Evolutionary conservation across 441 rosid genomes (phyloP).

Genomic region (Arabidopsis lyrata): DNA sequence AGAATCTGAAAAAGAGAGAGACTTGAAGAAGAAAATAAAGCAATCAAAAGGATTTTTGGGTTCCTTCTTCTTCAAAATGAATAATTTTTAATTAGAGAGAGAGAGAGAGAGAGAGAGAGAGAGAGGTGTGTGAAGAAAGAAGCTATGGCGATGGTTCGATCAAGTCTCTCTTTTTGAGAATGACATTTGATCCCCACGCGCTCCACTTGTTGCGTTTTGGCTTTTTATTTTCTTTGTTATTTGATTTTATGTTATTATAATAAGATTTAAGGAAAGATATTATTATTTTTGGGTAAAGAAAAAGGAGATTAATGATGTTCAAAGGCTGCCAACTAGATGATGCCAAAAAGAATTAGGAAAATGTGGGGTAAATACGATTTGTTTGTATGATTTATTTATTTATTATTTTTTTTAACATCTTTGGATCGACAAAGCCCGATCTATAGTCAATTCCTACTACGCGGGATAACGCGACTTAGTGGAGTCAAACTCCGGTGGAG

Average conservation of each 20-base stretch:
- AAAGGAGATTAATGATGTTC: background rate
- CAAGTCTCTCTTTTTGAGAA: slow-evolving; percentile 27
- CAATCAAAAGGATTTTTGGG: slow-evolving; percentile 6
- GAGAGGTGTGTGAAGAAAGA: slow-evolving; percentile 8
- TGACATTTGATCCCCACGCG: slow-evolving; percentile 43
- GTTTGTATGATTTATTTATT: background rate
- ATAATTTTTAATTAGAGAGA: slow-evolving; percentile 1
- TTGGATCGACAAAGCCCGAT: too few species aligned
- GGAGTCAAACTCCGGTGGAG: too few species aligned
- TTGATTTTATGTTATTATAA: background rate
- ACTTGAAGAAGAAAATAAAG: slow-evolving; percentile 30
- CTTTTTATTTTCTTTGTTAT: background rate
- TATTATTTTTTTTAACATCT: too few species aligned
- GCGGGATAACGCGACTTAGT: too few species aligned
- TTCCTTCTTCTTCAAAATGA: slow-evolving; percentile 2
- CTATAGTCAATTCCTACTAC: too few species aligned
- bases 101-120: too few species aligned
- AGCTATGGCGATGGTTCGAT: slow-evolving; percentile 44
- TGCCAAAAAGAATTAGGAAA: background rate
- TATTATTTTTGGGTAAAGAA: too few species aligned
- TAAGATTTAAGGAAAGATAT: background rate
- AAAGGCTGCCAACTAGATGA: slow-evolving; percentile 9
- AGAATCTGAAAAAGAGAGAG: slow-evolving; percentile 15
- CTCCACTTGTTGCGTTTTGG: slow-evolving; percentile 15
- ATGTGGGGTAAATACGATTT: background rate